phyloP scores from a whole-genome alignment of 306 rosid species.

The Lathyrus tuberosus region DNA sequence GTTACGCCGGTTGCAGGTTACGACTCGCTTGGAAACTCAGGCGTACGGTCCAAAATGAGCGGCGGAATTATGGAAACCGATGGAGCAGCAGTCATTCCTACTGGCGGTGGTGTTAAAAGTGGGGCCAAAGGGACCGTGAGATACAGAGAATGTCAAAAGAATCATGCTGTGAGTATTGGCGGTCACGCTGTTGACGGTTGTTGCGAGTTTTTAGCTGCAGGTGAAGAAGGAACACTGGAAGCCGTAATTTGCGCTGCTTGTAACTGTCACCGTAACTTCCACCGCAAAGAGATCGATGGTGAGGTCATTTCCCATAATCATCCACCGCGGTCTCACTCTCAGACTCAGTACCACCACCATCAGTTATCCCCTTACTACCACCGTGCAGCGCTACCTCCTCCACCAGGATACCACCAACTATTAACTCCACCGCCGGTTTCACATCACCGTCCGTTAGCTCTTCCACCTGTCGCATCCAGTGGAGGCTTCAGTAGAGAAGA shows the following conservation, averaged over 20 bases:
- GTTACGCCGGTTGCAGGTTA: constrained; percentile 47
- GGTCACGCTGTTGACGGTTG: constrained; percentile 88
- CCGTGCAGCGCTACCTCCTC: constrained; percentile 45
- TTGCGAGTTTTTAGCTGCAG: constrained; percentile 79
- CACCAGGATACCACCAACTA: constrained; percentile 52
- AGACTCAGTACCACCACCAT: constrained; percentile 18
- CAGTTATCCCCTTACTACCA: constrained; percentile 48
- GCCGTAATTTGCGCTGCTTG: constrained; percentile 91
- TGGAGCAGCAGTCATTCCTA: background rate
- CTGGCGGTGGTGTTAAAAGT: constrained; percentile 34
- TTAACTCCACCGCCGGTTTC: constrained; percentile 42
- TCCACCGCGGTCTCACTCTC: constrained; percentile 4
- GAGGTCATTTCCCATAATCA: constrained; percentile 27
- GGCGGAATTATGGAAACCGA: constrained; percentile 13
- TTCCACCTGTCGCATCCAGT: constrained; percentile 49
- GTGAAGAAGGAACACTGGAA: constrained; percentile 75
- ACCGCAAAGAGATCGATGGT: constrained; percentile 65
- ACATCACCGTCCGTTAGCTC: constrained; percentile 56
- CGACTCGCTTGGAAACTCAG: constrained; percentile 50
- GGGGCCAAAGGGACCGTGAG: constrained; percentile 34
- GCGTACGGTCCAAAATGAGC: constrained; percentile 34
- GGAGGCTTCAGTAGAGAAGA: constrained; percentile 58
- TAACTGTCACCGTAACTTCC: constrained; percentile 90
- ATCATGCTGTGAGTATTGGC: constrained; percentile 73
- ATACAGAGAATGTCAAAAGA: constrained; percentile 82